Base-by-base conservation (phyloP, 176 grass and related monocot genomes). In the Oryza longistaminata region DNA sequence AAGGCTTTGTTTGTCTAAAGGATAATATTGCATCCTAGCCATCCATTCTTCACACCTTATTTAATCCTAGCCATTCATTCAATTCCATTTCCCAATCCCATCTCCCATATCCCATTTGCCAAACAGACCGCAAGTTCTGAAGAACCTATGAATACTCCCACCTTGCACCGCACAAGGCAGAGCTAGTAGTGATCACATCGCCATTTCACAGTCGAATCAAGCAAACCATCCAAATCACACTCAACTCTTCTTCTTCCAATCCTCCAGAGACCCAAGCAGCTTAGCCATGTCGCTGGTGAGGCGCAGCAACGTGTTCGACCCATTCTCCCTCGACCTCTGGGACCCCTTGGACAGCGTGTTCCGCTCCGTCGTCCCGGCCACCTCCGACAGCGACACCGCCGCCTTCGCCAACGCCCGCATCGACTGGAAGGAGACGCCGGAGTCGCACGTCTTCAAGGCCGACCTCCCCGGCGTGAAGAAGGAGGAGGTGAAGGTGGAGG, bases 231-330 rank as follows among this genome's bases (percentile, higher is more conserved):
- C 13, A 48, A 48, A 16, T 7, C 7, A 40, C 39, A 40, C 53
- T 0, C 0, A 9, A 9, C 12, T 37, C 35, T 11, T n/a, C 9
- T 7, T 65, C 50, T 9, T 11, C 62, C 7, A 1, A 42, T 7
- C 42, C 35, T 25, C 6, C 0, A 0, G 60, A 50, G 13, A 50
- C 3, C 48, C 48, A 52, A 52, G 12, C 49, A 52, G 4, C 49
- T 6, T 12, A 40, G 42, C 21, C 31, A 89, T 89, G 87, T 80
- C 87, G 25, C 45, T 89, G 1, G 77, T 85, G 22, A 46, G 85
- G 85, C 73, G 85, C 10, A 49, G 88, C 80, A 90, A 86, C 83
- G 21, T 90, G n/a, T 90, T 86, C 66, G 68, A 84, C 74, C 84
- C 84, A 2, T 90, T 90, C 44, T 73, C 68, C 1, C 58, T 87